phyloP scores from a whole-genome alignment of 441 rosid species.

The Croton setiger region DNA sequence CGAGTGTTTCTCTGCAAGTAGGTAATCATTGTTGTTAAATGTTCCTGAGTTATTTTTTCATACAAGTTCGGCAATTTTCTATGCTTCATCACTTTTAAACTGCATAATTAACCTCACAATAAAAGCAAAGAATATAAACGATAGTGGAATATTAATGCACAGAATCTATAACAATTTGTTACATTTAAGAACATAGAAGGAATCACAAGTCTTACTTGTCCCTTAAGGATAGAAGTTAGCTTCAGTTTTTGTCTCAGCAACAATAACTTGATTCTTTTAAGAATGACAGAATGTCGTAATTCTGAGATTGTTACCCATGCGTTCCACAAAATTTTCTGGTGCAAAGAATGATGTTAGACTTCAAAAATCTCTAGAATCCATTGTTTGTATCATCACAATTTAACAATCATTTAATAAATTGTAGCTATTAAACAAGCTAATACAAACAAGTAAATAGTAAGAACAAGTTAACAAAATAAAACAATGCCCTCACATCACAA shows the following conservation, averaged over 20 bases:
- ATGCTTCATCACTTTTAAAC: not conserved
- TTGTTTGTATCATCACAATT: not conserved
- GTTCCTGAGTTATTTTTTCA: slow-evolving; percentile 5
- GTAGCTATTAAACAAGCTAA: not conserved
- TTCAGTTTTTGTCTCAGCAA: slow-evolving; percentile 69
- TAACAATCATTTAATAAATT: not conserved
- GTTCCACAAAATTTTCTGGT: slow-evolving; percentile 63
- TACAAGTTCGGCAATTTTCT: not conserved
- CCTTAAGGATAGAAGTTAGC: slow-evolving; percentile 58
- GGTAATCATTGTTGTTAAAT: slow-evolving; percentile 3
- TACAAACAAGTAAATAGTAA: not conserved
- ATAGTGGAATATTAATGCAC: slow-evolving; percentile 11
- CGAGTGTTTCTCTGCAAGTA: not conserved
- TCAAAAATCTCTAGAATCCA: not conserved
- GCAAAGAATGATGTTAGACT: slow-evolving; percentile 23
- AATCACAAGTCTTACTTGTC: slow-evolving; percentile 52
- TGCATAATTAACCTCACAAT: not conserved
- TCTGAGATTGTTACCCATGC: slow-evolving; percentile 64
- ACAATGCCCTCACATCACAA: slow-evolving; percentile 9
- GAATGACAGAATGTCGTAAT: slow-evolving; percentile 69
- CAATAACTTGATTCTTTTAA: slow-evolving; percentile 61
- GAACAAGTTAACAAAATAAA: not conserved
- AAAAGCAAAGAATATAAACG: slow-evolving; percentile 10
- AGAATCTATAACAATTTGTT: not conserved
- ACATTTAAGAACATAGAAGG: slow-evolving; percentile 4